A percentile compares a stretch with the other conserved stretches of the same genome.
Evolutionary conservation across 2,329 filamentous ascomycete genomes (phyloP).

Genomic region (Catunica adiposa): DNA sequence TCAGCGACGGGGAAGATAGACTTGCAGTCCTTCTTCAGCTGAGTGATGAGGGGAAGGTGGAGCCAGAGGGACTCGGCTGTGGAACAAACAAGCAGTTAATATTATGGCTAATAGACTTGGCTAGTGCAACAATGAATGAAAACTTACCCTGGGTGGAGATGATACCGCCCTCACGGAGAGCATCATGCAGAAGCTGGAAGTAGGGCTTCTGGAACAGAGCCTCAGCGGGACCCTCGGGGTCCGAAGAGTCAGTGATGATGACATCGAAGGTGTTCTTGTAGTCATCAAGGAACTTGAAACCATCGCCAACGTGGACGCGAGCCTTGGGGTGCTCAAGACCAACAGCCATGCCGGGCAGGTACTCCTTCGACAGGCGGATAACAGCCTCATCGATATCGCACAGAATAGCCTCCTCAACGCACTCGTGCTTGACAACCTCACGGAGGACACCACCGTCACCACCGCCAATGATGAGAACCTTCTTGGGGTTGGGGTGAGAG

Average conservation of each 20-base stretch:
- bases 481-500: slow-evolving; percentile 95
- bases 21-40: slow-evolving; percentile 92
- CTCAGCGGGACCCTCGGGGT: slow-evolving; percentile 93
- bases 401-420: slow-evolving; percentile 85
- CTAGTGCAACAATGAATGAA: slow-evolving; percentile 43
- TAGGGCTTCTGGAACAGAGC: slow-evolving; percentile 96
- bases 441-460: slow-evolving; percentile 95
- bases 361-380: slow-evolving; percentile 95
- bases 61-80: slow-evolving; percentile 99
- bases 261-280: slow-evolving; percentile 97
- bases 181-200: slow-evolving; percentile 83
- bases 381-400: slow-evolving; percentile 99
- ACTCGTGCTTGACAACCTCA: slow-evolving; percentile 98
- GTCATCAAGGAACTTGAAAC: slow-evolving; percentile 95
- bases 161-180: slow-evolving; percentile 86
- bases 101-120: background rate
- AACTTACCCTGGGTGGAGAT: slow-evolving; percentile 94
- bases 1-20: slow-evolving; percentile 95
- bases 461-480: slow-evolving; percentile 93
- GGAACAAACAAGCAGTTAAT: background rate
- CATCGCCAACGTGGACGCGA: slow-evolving; percentile 84
- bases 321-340: slow-evolving; percentile 90
- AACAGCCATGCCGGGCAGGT: slow-evolving; percentile 82
- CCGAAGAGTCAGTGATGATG: slow-evolving; percentile 97
- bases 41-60: slow-evolving; percentile 79